Conservation (phyloP, 805 yeast species). For the Metschnikowia shivogae region DNA sequence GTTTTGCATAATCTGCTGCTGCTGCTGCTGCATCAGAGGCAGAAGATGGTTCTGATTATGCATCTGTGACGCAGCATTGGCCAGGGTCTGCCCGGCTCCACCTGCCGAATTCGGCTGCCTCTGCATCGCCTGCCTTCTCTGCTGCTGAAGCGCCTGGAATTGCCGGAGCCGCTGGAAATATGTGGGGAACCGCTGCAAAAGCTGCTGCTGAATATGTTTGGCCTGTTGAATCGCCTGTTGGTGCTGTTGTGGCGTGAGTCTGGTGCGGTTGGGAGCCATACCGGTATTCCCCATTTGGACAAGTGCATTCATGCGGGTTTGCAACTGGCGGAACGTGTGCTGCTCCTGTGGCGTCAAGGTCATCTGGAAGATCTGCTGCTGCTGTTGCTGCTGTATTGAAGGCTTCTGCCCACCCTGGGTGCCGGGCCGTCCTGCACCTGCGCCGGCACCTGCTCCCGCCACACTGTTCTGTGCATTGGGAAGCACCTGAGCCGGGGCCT, state of each 20-base stretch:
- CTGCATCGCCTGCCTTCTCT: conserved; percentile 17
- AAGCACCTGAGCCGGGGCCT: conserved; percentile 1
- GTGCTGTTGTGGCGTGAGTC: conserved; percentile 40
- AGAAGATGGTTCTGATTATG: conserved; percentile 4
- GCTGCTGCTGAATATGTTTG: conserved; percentile 33
- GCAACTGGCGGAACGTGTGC: conserved; percentile 38
- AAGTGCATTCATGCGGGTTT: conserved; percentile 36
- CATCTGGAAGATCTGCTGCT: conserved; percentile 43
- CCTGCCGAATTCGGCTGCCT: conserved; percentile 14
- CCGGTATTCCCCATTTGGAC: conserved; percentile 42
- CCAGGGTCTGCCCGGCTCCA: neutral
- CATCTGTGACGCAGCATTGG: neutral
- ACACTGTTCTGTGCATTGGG: neutral
- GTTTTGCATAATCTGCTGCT: conserved; percentile 8
- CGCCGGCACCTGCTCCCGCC: neutral
- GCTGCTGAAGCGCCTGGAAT: conserved; percentile 31
- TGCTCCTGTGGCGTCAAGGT: conserved; percentile 41
- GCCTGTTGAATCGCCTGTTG: conserved; percentile 44
- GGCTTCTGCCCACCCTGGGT: conserved; percentile 16
- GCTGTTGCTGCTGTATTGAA: conserved; percentile 39
- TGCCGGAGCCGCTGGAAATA: conserved; percentile 38
- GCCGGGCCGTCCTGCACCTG: conserved; percentile 8
- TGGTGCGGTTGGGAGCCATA: conserved; percentile 39
- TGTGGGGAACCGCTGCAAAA: conserved; percentile 33
- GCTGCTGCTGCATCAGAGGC: conserved; percentile 1